Percentiles rank a stretch among this genome's conserved stretches.
Conservation (phyloP, 768 basidiomycete species). For the Boletus rubroflammeus region DNA sequence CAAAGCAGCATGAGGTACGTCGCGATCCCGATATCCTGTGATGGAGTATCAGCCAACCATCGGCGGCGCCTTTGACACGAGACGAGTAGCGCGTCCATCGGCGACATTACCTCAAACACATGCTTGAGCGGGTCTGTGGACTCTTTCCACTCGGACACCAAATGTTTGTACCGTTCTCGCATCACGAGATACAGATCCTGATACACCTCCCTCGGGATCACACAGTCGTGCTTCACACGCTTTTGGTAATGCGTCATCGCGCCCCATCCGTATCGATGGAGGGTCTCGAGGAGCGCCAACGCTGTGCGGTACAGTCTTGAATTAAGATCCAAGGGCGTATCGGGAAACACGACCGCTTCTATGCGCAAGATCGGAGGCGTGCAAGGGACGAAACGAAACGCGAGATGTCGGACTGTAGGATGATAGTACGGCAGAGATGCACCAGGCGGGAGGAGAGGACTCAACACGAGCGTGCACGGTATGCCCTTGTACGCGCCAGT, state of each 20-base stretch:
- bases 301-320: constrained; percentile 79
- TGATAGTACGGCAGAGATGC: constrained; percentile 82
- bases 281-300: constrained; percentile 72
- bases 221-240: constrained; percentile 75
- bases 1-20: constrained; percentile 91
- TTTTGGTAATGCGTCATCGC: constrained; percentile 80
- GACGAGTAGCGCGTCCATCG: background rate
- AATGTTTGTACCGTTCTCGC: constrained; percentile 78
- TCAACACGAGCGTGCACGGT: constrained; percentile 49
- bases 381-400: constrained; percentile 64
- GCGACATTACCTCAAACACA: constrained; percentile 69
- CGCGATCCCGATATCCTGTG: constrained; percentile 90
- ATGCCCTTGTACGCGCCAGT: constrained; percentile 20
- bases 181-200: constrained; percentile 89
- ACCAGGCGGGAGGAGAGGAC: constrained; percentile 48
- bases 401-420: constrained; percentile 74
- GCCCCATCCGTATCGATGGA: constrained; percentile 91
- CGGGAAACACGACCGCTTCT: constrained; percentile 37
- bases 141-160: constrained; percentile 74
- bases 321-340: constrained; percentile 44
- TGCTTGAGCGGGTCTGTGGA: constrained; percentile 86
- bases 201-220: constrained; percentile 73
- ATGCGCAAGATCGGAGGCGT: constrained; percentile 23
- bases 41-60: background rate
- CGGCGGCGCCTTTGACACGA: background rate